phyloP scores from a whole-genome alignment of 257 asterid genomes.

The Solanum pennellii region DNA sequence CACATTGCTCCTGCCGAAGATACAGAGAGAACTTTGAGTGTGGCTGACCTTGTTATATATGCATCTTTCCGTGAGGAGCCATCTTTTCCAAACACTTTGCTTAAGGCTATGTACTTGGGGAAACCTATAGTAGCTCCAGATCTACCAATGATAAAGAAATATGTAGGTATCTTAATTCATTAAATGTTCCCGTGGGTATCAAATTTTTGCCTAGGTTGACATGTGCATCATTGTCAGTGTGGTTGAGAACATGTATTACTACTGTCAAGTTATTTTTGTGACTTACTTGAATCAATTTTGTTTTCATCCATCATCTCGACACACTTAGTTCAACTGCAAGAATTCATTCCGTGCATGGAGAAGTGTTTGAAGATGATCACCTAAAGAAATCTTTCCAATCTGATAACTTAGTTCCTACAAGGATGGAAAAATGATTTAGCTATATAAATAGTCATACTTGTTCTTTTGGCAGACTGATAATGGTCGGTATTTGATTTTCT shows the following conservation, averaged over 20 bases:
- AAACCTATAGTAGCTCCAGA: slow-evolving; percentile 85
- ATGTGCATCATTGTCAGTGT: neutral
- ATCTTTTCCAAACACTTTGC: slow-evolving; percentile 63
- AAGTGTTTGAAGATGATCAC: neutral
- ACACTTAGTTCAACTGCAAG: neutral
- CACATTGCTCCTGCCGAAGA: slow-evolving; percentile 34
- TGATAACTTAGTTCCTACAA: neutral
- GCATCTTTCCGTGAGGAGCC: slow-evolving; percentile 77
- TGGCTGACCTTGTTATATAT: slow-evolving; percentile 68
- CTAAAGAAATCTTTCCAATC: neutral
- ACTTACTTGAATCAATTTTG: neutral
- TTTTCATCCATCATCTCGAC: neutral
- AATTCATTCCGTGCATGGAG: neutral
- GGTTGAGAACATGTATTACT: neutral
- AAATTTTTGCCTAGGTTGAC: neutral
- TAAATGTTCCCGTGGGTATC: neutral
- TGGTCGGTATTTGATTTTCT: neutral
- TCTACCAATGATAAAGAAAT: slow-evolving; percentile 50
- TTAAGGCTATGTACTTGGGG: slow-evolving; percentile 77
- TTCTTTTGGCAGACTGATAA: neutral
- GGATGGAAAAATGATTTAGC: neutral
- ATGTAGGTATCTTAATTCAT: slow-evolving; percentile 40
- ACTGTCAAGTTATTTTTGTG: neutral
- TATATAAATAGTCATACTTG: neutral
- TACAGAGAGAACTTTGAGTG: slow-evolving; percentile 29